Evolutionary conservation across 306 rosid species (phyloP).

Genomic region (Biancaea sappan): DNA sequence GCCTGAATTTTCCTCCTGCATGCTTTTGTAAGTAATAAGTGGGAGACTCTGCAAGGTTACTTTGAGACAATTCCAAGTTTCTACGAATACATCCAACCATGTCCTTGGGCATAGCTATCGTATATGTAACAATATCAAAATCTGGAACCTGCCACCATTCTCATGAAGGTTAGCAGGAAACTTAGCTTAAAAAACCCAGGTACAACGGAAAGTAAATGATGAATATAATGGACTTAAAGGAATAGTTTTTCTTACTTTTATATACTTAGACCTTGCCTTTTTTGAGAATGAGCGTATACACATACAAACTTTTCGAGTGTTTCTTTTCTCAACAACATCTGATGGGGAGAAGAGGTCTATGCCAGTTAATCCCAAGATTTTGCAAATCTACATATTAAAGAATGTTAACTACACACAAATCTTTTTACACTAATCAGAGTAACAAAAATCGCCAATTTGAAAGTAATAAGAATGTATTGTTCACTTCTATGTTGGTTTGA

Average conservation of each 20-base stretch:
- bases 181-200: not conserved
- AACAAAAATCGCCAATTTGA: slow-evolving; percentile 12
- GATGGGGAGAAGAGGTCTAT: slow-evolving; percentile 63
- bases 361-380: slow-evolving; percentile 57
- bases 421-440: slow-evolving; percentile 15
- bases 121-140: slow-evolving; percentile 57
- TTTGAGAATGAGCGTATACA: slow-evolving; percentile 61
- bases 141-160: slow-evolving; percentile 57
- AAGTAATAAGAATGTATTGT: not conserved
- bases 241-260: slow-evolving; percentile 42
- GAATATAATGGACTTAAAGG: not conserved
- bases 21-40: slow-evolving; percentile 25
- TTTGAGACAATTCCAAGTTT: slow-evolving; percentile 49
- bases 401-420: slow-evolving; percentile 8
- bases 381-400: slow-evolving; percentile 48
- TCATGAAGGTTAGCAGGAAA: slow-evolving; percentile 12
- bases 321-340: slow-evolving; percentile 61
- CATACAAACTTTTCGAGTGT: slow-evolving; percentile 57
- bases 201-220: slow-evolving; percentile 10
- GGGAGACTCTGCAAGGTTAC: slow-evolving; percentile 33
- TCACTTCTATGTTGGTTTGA: not conserved
- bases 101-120: slow-evolving; percentile 54
- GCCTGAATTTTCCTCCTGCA: slow-evolving; percentile 31
- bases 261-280: slow-evolving; percentile 41
- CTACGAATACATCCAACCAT: slow-evolving; percentile 53